These are phyloP conservation scores for Phytophthora boehmeriae DNA, from an alignment of 352 stramenopile species.

Conservation along the genomic window DNA sequence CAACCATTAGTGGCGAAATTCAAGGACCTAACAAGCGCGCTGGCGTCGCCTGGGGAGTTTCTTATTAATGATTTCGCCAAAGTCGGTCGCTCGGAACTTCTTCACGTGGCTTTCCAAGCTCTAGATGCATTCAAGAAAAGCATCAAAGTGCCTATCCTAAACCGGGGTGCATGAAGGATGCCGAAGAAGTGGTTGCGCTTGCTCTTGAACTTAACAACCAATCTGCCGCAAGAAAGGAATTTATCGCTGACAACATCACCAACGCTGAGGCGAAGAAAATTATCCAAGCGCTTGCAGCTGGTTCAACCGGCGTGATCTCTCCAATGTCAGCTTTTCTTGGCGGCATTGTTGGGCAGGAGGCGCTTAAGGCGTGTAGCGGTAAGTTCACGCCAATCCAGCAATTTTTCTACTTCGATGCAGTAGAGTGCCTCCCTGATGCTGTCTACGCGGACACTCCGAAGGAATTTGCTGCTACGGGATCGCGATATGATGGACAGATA, in stretches of 20 bases:
- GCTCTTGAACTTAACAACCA: constrained; percentile 74
- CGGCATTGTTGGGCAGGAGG: constrained; percentile 97
- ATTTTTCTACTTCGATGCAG: constrained; percentile 99
- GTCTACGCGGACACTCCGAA: constrained; percentile 44
- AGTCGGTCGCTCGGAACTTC: constrained; percentile 90
- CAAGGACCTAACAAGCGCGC: constrained; percentile 85
- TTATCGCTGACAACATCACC: constrained; percentile 67
- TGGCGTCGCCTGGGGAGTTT: constrained; percentile 93
- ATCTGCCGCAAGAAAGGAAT: constrained; percentile 70
- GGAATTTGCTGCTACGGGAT: constrained; percentile 72
- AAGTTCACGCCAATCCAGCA: constrained; percentile 99
- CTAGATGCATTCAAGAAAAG: constrained; percentile 87
- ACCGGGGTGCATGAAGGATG: constrained; percentile 87
- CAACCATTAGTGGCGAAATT: constrained; percentile 94
- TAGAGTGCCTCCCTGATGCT: constrained; percentile 95
- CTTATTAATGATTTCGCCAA: constrained; percentile 99
- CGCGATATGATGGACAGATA: constrained; percentile 94
- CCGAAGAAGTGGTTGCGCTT: constrained; percentile 87
- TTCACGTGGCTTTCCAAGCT: constrained; percentile 91
- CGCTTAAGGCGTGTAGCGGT: constrained; percentile 98
- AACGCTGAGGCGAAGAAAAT: constrained; percentile 74
- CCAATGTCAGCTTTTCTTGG: constrained; percentile 98
- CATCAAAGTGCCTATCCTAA: constrained; percentile 81
- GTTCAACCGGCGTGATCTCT: constrained; percentile 91
- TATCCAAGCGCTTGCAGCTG: constrained; percentile 83